phyloP scores from a whole-genome alignment of 345 rosid genomes.

The Salix dunnii region DNA sequence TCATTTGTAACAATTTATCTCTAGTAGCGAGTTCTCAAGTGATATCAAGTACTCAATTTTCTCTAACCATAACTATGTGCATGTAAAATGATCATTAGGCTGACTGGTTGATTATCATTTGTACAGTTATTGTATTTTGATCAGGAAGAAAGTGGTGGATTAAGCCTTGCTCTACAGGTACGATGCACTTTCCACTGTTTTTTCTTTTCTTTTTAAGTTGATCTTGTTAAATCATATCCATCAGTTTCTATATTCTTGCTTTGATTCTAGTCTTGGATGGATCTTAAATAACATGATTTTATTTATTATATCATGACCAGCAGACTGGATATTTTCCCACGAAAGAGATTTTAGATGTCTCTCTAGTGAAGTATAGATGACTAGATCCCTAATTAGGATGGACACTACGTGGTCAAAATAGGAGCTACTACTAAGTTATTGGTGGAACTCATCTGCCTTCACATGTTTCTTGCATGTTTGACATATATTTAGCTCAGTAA shows the following conservation, averaged over 20 bases:
- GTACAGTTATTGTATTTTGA: conserved; percentile 91
- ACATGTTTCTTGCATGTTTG: background rate
- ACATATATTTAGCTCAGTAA: background rate
- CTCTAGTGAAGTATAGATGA: background rate
- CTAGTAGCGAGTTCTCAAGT: background rate
- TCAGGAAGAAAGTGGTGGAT: conserved; percentile 68
- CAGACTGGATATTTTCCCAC: background rate
- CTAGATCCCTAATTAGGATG: background rate
- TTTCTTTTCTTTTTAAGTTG: background rate
- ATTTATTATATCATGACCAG: background rate
- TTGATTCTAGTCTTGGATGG: background rate
- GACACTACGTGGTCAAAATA: background rate
- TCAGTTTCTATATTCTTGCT: background rate
- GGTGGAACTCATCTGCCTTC: background rate
- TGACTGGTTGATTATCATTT: conserved; percentile 25
- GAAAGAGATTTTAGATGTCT: background rate
- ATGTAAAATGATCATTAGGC: background rate
- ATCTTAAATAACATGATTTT: background rate
- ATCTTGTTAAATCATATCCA: background rate
- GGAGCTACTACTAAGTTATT: background rate
- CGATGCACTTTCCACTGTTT: background rate
- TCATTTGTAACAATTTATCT: background rate
- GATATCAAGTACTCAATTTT: background rate
- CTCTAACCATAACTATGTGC: background rate
- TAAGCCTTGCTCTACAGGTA: conserved; percentile 96